Evolutionary conservation across 805 yeast species (phyloP).

Genomic region (Metschnikowia similis): DNA sequence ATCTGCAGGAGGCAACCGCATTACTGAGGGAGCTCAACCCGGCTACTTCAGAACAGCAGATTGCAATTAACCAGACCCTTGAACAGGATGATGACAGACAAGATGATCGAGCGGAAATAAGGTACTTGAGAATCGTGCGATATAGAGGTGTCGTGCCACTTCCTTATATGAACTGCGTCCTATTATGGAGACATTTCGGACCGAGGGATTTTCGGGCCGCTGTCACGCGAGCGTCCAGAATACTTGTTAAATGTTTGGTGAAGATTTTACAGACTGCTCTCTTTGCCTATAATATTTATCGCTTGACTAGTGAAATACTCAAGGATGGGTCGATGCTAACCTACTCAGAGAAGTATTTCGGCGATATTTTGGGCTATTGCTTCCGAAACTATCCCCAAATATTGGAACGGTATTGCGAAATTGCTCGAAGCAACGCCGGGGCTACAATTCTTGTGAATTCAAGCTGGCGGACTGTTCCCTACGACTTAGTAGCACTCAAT

Average conservation of each 20-base stretch:
- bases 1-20: neutral
- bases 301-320: constrained; percentile 19
- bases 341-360: constrained; percentile 24
- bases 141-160: constrained; percentile 8
- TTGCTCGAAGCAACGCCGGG: neutral
- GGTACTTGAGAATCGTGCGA: constrained; percentile 6
- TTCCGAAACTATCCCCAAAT: constrained; percentile 18
- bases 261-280: constrained; percentile 5
- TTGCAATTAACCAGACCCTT: neutral
- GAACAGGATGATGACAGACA: neutral
- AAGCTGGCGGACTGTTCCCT: constrained; percentile 16
- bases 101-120: neutral
- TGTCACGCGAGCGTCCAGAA: neutral
- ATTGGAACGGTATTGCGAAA: constrained; percentile 9
- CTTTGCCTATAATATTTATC: constrained; percentile 1
- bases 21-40: neutral
- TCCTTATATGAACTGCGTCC: constrained; percentile 13
- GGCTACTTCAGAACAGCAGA: neutral
- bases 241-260: constrained; percentile 10
- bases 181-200: constrained; percentile 12
- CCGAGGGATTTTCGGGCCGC: constrained; percentile 4
- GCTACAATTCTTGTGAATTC: neutral
- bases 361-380: constrained; percentile 27
- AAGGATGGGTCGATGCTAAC: constrained; percentile 27
- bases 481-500: constrained; percentile 8